Evolutionary conservation across 108 stramenopile genomes (phyloP).

Genomic region (Nitzschia sp.): DNA sequence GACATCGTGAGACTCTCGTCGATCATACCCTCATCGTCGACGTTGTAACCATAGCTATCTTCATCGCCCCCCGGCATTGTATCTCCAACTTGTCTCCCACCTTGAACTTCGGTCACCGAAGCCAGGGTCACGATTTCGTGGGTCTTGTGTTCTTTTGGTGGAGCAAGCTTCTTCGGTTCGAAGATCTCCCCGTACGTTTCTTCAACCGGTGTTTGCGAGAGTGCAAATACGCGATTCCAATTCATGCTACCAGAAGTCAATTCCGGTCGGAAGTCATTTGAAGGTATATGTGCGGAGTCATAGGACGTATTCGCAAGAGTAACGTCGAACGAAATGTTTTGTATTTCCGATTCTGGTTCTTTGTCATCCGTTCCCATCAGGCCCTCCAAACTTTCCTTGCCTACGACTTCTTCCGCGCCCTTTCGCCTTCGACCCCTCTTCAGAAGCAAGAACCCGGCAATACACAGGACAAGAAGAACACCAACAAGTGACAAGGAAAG

Average conservation of each 20-base stretch:
- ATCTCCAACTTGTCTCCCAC: not conserved
- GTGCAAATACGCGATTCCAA: slow-evolving; percentile 14
- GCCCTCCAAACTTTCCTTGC: not conserved
- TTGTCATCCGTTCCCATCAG: not conserved
- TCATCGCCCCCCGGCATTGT: not conserved
- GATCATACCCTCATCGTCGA: not conserved
- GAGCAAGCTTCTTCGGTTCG: not conserved
- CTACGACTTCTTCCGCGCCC: not conserved
- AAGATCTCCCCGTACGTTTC: not conserved
- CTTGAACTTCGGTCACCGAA: slow-evolving; percentile 9
- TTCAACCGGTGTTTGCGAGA: slow-evolving; percentile 2
- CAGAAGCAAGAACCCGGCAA: not conserved
- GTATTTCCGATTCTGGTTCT: not conserved
- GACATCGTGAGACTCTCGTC: not conserved
- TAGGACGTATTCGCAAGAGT: not conserved
- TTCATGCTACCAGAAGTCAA: not conserved
- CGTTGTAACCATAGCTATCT: slow-evolving; percentile 2
- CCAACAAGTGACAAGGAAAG: not conserved
- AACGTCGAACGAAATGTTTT: not conserved
- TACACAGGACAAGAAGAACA: not conserved
- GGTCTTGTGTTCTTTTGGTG: not conserved
- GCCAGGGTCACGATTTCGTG: slow-evolving; percentile 6
- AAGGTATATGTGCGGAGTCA: not conserved
- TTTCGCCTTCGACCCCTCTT: not conserved
- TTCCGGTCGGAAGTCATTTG: not conserved